Conservation (phyloP, 345 rosid genomes). For the Linum trigynum region DNA sequence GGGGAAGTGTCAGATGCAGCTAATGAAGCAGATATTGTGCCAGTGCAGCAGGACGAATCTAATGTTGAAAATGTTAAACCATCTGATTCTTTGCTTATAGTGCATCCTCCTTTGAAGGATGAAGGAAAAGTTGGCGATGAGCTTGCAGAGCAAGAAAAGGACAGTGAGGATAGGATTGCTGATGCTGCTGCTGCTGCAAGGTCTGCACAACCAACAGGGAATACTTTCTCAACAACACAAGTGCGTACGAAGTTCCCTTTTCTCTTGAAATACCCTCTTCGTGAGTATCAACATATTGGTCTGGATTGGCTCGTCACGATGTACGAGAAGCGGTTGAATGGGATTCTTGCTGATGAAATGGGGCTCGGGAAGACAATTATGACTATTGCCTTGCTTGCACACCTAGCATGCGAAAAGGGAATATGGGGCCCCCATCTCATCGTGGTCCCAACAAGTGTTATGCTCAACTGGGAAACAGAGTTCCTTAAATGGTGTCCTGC, state of each 20-base stretch:
- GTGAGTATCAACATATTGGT: constrained; percentile 99
- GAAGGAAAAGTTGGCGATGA: constrained; percentile 22
- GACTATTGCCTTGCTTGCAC: constrained; percentile 98
- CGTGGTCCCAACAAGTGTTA: constrained; percentile 99
- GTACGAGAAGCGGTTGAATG: constrained; percentile 97
- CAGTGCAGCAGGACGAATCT: constrained; percentile 31
- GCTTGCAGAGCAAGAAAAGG: constrained; percentile 15
- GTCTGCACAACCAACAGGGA: constrained; percentile 98
- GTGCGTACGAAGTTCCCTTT: constrained; percentile 96
- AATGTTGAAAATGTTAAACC: constrained; percentile 31
- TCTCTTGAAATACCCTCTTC: constrained; percentile 92
- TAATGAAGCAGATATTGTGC: constrained; percentile 22
- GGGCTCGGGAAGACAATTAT: constrained; percentile 99
- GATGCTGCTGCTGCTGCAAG: constrained; percentile 99
- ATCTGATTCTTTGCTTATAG: constrained; percentile 24
- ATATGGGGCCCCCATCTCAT: constrained; percentile 99
- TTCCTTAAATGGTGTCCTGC: constrained; percentile 99
- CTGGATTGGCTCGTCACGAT: constrained; percentile 99
- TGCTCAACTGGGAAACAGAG: constrained; percentile 99
- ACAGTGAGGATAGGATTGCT: constrained; percentile 59
- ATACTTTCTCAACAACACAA: constrained; percentile 85
- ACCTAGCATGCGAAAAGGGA: constrained; percentile 96
- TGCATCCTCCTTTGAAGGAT: constrained; percentile 27
- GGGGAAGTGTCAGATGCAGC: constrained; percentile 40
- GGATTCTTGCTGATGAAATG: constrained; percentile 99